Conservation (phyloP, 331 rosid species). For the Ulmus americana region DNA sequence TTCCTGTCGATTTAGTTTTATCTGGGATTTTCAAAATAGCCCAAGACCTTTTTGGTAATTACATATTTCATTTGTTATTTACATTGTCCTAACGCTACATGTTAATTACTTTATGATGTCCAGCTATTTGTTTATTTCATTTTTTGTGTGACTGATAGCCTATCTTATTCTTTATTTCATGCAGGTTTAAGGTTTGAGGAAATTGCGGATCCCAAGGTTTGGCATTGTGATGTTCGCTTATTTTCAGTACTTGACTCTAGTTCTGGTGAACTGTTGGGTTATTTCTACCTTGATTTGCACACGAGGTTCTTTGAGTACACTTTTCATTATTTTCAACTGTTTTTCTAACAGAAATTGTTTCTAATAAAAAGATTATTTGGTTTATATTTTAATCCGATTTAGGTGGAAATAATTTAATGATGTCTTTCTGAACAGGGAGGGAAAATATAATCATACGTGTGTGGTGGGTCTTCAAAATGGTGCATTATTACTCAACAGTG, state of each 20-base stretch:
- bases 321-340: not conserved
- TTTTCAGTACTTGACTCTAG: conserved; percentile 68
- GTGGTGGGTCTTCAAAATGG: conserved; percentile 88
- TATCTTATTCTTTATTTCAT: conserved; percentile 15
- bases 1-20: conserved; percentile 76
- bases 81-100: not conserved
- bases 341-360: too few species aligned
- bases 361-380: too few species aligned
- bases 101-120: conserved; percentile 6
- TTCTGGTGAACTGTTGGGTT: conserved; percentile 78
- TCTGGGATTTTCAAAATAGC: conserved; percentile 84
- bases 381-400: conserved; percentile 20
- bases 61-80: conserved; percentile 11
- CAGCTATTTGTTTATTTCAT: conserved; percentile 13
- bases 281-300: conserved; percentile 76
- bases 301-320: conserved; percentile 43
- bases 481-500: conserved; percentile 51
- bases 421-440: conserved; percentile 55
- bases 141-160: conserved; percentile 4
- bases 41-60: conserved; percentile 84
- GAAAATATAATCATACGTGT: conserved; percentile 73
- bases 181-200: conserved; percentile 84
- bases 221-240: conserved; percentile 74
- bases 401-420: conserved; percentile 19
- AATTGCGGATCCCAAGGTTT: conserved; percentile 65